Base-by-base conservation (phyloP, 2,329 filamentous ascomycete species). In the Clonostachys rhizophaga region DNA sequence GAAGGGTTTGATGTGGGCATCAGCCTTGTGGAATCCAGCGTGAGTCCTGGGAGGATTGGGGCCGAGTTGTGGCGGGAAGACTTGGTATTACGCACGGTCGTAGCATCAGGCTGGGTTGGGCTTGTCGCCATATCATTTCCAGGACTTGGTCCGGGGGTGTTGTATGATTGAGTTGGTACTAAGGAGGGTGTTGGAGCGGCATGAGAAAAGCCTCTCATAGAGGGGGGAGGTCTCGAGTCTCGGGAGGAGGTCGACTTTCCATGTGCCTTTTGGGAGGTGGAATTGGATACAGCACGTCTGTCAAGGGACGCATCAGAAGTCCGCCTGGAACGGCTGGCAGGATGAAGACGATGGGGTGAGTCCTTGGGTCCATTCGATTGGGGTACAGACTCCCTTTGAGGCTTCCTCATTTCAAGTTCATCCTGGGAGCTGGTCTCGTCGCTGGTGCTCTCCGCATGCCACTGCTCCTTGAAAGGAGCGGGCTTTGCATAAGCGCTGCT, bases 401-500 rank as follows among this genome's bases (percentile, higher is more conserved):
- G 54, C 47, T 58, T 65, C 7, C 14, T n/a, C 56, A 71, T 70
- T 53, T 71, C 68, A 37, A 70, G 54, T 35, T 66, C 69, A 39
- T 69, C 69, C 44, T 64, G 59, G 12, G 70, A 69, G 53, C 62
- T 67, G 43, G 56, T 64, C 14, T 67, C 71, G 44, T 59, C 62
- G 48, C 58, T 58, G 14, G 63, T 67, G 55, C 68, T 72, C 14
- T 65, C 60, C 8, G 59, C 63, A 34, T 40, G 37, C 12, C 44
- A 53, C 46, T 46, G 35, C 30, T 20, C 30, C 34, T 43, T 24
- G 14, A 47, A 6, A 13, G 34, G n/a, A 16, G 18, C 37, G 13
- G 37, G 46, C 34, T 57, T 54, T 17, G 58, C 55, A 5, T 54
- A 49, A 11, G 54, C 45, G 30, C 55, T 50, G 16, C 60, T 57